Base-by-base conservation (phyloP, 306 rosid genomes). In the Dicorynia guianensis region DNA sequence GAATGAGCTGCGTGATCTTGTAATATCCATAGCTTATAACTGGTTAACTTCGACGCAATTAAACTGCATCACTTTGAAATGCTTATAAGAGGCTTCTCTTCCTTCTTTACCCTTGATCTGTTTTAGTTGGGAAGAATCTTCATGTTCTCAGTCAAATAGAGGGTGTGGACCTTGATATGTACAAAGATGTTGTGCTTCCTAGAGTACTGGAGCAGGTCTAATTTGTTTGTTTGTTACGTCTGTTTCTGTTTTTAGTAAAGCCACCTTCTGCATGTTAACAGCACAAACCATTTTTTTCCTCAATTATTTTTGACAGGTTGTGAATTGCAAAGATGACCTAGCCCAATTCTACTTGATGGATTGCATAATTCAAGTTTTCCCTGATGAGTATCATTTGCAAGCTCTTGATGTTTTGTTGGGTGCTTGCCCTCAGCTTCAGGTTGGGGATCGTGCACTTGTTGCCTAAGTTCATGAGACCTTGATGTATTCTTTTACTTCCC, bases 391-490 rank as follows among this genome's bases (percentile, higher is more conserved):
- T 82, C 99, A 95, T 85, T 90, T 95, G 89, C 99, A 92, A 82
- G 92, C 97, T 40, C 96, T 95, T 63, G 99, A 95, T 76, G 61
- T 89, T 43, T 83, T 95, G 85, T 78, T 95, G 89, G 89, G 96
- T 78, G 97, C 99, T 75, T 95, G 92, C 83, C 99, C 99, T 48
- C 97, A 92, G 75, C 99, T 95, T 81, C 97, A 95, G 97, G 98
- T 87, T 68, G 57, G 77, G 69, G 71, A 75, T 82, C 59, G 60
- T 77, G 64, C 50, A 14, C 39, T 34, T 39, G 8, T 69, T 66
- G 52, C 42, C 25, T 72, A 53, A 44, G 19, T 70, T 74, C 19
- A 36, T 70, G 34, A 65, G 67, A 42, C 39, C 63, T 57, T 78
- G 68, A n/a, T 59, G 25, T 20, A 58, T 46, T 18, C 30, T 25